phyloP scores from a whole-genome alignment of 75 land plant genomes.

The Picea sitchensis region DNA sequence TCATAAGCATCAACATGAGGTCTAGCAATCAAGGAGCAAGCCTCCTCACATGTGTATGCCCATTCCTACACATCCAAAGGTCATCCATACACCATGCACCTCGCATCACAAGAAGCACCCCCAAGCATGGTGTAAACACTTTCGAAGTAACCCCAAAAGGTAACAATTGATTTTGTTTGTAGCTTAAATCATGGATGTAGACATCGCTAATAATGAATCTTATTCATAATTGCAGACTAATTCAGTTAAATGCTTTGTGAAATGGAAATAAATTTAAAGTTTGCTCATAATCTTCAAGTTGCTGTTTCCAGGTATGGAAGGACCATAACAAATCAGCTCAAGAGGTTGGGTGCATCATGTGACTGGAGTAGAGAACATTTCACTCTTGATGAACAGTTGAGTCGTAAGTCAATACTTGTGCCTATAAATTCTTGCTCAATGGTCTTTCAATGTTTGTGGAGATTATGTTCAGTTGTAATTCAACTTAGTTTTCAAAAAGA shows the following conservation, averaged over 20 bases:
- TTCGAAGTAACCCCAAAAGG: too few species aligned
- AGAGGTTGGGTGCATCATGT: constrained; percentile 97
- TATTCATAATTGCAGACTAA: neutral
- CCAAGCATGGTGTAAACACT: too few species aligned
- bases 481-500: constrained; percentile 1
- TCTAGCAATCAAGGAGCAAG: too few species aligned
- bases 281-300: neutral
- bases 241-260: constrained; percentile 1
- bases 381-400: constrained; percentile 93
- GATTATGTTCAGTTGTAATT: neutral
- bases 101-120: too few species aligned
- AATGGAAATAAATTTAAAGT: neutral
- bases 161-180: too few species aligned
- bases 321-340: constrained; percentile 83
- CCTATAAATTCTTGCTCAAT: neutral
- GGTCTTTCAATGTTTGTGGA: neutral
- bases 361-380: constrained; percentile 96
- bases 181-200: neutral
- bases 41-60: too few species aligned
- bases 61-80: too few species aligned
- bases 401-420: constrained; percentile 58
- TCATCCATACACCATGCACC: too few species aligned
- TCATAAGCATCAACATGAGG: too few species aligned
- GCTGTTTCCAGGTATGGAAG: constrained; percentile 69
- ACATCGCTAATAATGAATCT: neutral